A percentile compares a stretch with the other conserved stretches of the same genome.
Conservation (phyloP, 768 basidiomycete genomes). For the Hericium rajendrae region DNA sequence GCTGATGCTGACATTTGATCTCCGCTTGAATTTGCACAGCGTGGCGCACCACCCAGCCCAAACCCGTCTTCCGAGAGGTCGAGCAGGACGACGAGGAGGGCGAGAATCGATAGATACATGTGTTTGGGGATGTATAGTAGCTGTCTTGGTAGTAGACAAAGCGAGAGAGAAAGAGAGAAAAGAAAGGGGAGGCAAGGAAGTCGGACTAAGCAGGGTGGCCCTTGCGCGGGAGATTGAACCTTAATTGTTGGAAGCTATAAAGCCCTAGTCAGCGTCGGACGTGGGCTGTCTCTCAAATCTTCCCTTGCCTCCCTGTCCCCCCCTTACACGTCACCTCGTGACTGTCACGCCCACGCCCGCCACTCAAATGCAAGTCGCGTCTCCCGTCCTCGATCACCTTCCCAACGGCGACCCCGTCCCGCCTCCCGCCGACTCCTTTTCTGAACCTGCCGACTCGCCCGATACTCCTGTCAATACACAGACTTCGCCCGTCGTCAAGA, state of each 20-base stretch:
- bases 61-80: constrained; percentile 68
- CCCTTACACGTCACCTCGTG: constrained; percentile 34
- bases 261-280: constrained; percentile 58
- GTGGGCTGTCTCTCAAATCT: constrained; percentile 59
- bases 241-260: constrained; percentile 77
- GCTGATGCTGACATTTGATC: constrained; percentile 23
- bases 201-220: constrained; percentile 40
- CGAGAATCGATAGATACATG: constrained; percentile 33
- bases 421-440: constrained; percentile 10
- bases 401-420: constrained; percentile 4
- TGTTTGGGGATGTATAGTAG: constrained; percentile 11
- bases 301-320: constrained; percentile 38
- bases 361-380: constrained; percentile 12
- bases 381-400: constrained; percentile 8
- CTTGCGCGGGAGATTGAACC: constrained; percentile 79
- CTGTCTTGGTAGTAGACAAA: background rate
- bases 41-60: constrained; percentile 80
- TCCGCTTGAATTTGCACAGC: constrained; percentile 45
- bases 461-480: constrained; percentile 49
- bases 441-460: constrained; percentile 37
- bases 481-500: constrained; percentile 46
- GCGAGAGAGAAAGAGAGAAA: constrained; percentile 13
- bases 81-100: constrained; percentile 50
- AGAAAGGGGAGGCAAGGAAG: constrained; percentile 9
- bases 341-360: constrained; percentile 74